Evolutionary conservation across 2,329 filamentous ascomycete species (phyloP).

Genomic region (Chrysoporthe austroafricana): DNA sequence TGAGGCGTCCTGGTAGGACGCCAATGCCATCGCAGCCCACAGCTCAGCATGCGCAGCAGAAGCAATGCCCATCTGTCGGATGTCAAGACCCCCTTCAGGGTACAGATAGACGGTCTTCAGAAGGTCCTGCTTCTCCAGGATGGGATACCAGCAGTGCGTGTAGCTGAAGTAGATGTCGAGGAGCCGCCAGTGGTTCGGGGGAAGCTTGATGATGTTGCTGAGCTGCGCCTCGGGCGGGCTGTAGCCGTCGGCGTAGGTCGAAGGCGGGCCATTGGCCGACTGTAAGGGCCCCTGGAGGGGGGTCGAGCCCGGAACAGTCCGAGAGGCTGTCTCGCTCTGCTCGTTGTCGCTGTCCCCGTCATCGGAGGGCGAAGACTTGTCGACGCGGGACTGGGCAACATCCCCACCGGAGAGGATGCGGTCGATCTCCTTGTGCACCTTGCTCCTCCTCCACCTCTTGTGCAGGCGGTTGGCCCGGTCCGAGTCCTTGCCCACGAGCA

Average conservation of each 20-base stretch:
- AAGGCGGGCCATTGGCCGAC: conserved; percentile 1
- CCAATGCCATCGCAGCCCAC: conserved; percentile 63
- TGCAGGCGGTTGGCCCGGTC: conserved; percentile 60
- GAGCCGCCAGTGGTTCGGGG: conserved; percentile 60
- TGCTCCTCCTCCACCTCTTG: conserved; percentile 65
- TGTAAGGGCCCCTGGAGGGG: not conserved
- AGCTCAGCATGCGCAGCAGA: conserved; percentile 57
- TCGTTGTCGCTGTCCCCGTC: conserved; percentile 38
- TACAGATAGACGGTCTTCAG: conserved; percentile 53
- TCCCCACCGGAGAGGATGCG: conserved; percentile 57
- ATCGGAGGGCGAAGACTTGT: conserved; percentile 37
- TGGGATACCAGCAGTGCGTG: conserved; percentile 76
- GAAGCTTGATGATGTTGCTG: conserved; percentile 43
- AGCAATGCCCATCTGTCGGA: conserved; percentile 30
- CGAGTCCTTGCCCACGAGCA: conserved; percentile 57
- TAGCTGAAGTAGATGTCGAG: conserved; percentile 77
- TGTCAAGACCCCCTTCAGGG: conserved; percentile 38
- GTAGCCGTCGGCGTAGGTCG: conserved; percentile 1
- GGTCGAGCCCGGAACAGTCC: not conserved
- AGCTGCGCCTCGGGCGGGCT: not conserved
- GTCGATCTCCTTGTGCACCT: conserved; percentile 65
- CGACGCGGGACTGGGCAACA: conserved; percentile 37
- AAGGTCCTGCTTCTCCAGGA: conserved; percentile 69
- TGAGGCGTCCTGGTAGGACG: conserved; percentile 55
- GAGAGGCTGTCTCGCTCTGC: conserved; percentile 16